Conservation (phyloP, 257 asterid genomes). For the Striga asiatica region DNA sequence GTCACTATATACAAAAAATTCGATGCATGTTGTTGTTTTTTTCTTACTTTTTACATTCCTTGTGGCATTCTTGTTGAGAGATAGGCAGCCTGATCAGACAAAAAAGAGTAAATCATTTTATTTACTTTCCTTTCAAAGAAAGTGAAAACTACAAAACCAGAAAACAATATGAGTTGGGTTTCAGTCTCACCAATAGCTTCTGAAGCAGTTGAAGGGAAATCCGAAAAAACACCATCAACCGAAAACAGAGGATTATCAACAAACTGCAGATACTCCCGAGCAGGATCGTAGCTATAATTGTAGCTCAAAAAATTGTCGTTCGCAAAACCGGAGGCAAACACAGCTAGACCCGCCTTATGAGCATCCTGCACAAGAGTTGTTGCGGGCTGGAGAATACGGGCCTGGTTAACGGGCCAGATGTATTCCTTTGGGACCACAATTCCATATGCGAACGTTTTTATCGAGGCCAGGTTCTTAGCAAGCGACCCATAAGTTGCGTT, state of each 20-base stretch:
- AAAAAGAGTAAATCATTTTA: not conserved
- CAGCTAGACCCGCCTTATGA: slow-evolving; percentile 61
- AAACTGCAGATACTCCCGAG: slow-evolving; percentile 59
- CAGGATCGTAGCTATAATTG: slow-evolving; percentile 85
- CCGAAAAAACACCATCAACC: slow-evolving; percentile 78
- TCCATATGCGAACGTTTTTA: slow-evolving; percentile 71
- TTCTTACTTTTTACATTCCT: slow-evolving; percentile 42
- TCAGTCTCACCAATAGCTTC: slow-evolving; percentile 56
- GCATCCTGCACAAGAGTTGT: slow-evolving; percentile 66
- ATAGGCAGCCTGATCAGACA: slow-evolving; percentile 51
- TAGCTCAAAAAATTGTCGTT: slow-evolving; percentile 55
- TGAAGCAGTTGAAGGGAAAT: slow-evolving; percentile 81
- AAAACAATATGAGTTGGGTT: too few species aligned
- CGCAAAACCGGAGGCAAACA: slow-evolving; percentile 70
- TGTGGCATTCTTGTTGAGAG: slow-evolving; percentile 40
- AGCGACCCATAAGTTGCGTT: slow-evolving; percentile 41
- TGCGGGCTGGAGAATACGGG: slow-evolving; percentile 44
- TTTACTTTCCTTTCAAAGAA: too few species aligned
- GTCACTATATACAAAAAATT: not conserved
- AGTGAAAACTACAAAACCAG: too few species aligned
- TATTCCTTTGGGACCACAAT: slow-evolving; percentile 69
- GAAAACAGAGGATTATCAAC: slow-evolving; percentile 53
- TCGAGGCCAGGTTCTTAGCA: slow-evolving; percentile 30
- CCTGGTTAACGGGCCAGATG: slow-evolving; percentile 56
- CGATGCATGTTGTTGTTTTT: not conserved